phyloP scores from a whole-genome alignment of 2,329 filamentous ascomycete species.

The Amylocarpus encephaloides region DNA sequence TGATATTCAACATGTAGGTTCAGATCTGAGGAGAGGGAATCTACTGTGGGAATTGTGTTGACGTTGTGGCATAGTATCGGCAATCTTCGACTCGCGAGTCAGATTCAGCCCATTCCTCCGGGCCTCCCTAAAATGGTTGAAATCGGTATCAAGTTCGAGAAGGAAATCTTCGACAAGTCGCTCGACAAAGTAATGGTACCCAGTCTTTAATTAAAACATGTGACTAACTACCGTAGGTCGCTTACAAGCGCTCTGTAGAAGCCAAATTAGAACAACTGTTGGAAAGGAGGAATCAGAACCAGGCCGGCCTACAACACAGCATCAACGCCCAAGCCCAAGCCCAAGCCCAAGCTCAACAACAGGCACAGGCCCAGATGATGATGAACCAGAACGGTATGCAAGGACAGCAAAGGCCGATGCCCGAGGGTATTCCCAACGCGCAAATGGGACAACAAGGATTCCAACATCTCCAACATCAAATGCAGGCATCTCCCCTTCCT shows the following conservation, averaged over 20 bases:
- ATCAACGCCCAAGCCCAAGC: constrained; percentile 34
- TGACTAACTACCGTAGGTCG: constrained; percentile 21
- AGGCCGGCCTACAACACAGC: constrained; percentile 38
- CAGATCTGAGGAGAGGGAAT: background rate
- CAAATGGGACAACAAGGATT: constrained; percentile 42
- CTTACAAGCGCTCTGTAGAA: constrained; percentile 25
- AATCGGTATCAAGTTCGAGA: constrained; percentile 1
- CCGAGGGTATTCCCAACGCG: constrained; percentile 36
- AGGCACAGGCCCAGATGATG: constrained; percentile 44
- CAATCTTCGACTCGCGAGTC: constrained; percentile 26
- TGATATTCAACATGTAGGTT: constrained; percentile 31
- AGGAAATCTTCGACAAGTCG: constrained; percentile 26
- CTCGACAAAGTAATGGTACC: constrained; percentile 24
- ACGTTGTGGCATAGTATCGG: constrained; percentile 19
- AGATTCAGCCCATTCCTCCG: constrained; percentile 18
- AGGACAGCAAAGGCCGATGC: constrained; percentile 42
- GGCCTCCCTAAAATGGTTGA: background rate
- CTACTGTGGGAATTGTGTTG: background rate
- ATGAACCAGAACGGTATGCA: constrained; percentile 47
- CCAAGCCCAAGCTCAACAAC: constrained; percentile 37
- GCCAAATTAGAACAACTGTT: constrained; percentile 27
- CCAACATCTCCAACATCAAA: constrained; percentile 51
- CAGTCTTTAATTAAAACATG: background rate
- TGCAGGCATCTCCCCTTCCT: constrained; percentile 48
- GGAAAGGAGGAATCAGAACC: constrained; percentile 24